Base-by-base conservation (phyloP, 257 asterid genomes). In the Datura wrightii region DNA sequence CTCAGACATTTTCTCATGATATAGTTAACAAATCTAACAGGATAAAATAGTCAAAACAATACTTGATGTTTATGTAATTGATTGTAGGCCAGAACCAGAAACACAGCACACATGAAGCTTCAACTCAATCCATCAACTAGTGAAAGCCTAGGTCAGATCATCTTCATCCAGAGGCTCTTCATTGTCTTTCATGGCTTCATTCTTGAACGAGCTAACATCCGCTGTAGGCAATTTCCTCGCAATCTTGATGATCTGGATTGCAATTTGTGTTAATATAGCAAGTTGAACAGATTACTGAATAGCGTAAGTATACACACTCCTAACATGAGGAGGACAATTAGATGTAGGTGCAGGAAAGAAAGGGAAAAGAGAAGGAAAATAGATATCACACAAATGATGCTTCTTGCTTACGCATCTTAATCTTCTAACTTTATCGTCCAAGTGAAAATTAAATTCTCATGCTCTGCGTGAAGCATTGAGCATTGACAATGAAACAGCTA, bases 201-300 rank as follows among this genome's bases (percentile, higher is more conserved):
- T 88, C 90, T 91, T 95, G 65, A 94, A 85, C 8, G 89, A 86
- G 16, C 90, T 88, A 1, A 94, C 95, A 85, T 97, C 99, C 66
- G 98, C 97, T 1, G 94, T 95, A 2, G 99, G 99, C 85, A 97
- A 70, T 89, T 97, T 97, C 92, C 98, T 92, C 70, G 98, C 99
- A 79, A 95, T 92, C 93, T 88, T 94, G 88, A 97, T 88, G 70
- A 97, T 91, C 99, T 97, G 94, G 84, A 87, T 42, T 24, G 58
- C 71, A 56, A 46, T 44, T 39, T 60, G 24, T 16, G 14, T 37
- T 39, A 78, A 13, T 5, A 52, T 5, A 36, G 13, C 19, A 42
- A 24, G 54, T 42, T 18, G 65, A 58, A 18, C 18, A 19, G 31
- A 58, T n/a, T 58, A 58, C 18, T 58, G 65, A 58, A 58, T 18